Base-by-base conservation (phyloP, 805 yeast genomes). In the Candida golubevii region DNA sequence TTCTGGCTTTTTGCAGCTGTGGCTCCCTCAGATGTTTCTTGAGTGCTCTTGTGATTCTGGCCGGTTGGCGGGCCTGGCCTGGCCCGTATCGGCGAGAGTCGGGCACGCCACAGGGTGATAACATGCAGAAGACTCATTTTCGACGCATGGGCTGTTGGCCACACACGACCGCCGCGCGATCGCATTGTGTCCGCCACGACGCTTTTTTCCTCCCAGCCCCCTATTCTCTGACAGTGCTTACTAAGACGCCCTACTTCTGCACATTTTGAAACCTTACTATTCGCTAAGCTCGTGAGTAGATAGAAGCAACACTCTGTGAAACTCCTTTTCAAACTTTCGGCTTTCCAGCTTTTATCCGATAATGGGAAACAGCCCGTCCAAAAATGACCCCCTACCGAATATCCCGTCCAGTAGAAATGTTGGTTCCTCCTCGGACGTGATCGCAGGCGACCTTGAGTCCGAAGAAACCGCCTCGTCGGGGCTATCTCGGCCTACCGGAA, bases 321-420 rank as follows among this genome's bases (percentile, higher is more conserved):
- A 33, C 18, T 12, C 35, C 35, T 13, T 33, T 36, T n/a, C n/a
- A 36, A 26, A 28, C 11, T 29, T 29, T 29, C n/a, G 4, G 32
- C 32, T 12, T 3, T 11, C 35, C 30, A 26, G 42, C 39, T 34
- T 39, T 38, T 42, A 38, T 33, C 38, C 38, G 33, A 42, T 40
- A 39, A 79, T 79, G 83, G 83, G 85, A 67, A 79, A 78, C 68
- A 78, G 78, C 82, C 83, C 83, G 72, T 78, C 83, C 48, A 69
- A 69, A 60, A 62, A 69, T 66, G 75, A 71, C 44, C 69, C 72
- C 59, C 73, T 67, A 65, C 73, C 75, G 74, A 67, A 59, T 53
- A 58, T 59, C 58, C 66, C 68, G 47, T 56, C 67, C 53, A 48
- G 38, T 41, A 51, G 40, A 62, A 54, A 53, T 54, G 48, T 53